A percentile compares a stretch with the other conserved stretches of the same genome.
Evolutionary conservation across 176 grass and related monocot species (phyloP).

Genomic region (Thinopyrum elongatum): DNA sequence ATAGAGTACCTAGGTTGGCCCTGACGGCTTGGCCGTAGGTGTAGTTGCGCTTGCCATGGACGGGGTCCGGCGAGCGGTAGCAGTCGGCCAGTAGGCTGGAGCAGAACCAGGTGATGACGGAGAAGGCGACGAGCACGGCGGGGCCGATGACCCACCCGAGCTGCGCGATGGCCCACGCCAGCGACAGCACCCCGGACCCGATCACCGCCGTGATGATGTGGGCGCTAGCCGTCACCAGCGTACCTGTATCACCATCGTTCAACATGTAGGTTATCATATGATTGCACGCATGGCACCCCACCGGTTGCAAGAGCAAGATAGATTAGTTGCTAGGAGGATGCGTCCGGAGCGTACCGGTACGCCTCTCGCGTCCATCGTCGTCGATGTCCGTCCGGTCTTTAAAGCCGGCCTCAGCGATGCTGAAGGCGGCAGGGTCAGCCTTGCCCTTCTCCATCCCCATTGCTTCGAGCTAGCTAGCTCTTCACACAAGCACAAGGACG

Average conservation of each 20-base stretch:
- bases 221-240: constrained; percentile 80
- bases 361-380: constrained; percentile 71
- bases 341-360: constrained; percentile 52
- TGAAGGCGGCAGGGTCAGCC: constrained; percentile 33
- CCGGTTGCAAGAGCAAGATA: not conserved
- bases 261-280: not conserved
- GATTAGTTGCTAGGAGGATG: not conserved
- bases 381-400: constrained; percentile 49
- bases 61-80: constrained; percentile 67
- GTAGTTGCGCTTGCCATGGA: constrained; percentile 81
- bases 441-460: constrained; percentile 37
- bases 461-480: not conserved
- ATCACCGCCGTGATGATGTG: constrained; percentile 98
- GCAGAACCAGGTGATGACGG: constrained; percentile 93
- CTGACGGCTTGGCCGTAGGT: constrained; percentile 71
- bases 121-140: constrained; percentile 59
- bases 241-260: constrained; percentile 38
- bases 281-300: not conserved
- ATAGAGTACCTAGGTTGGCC: constrained; percentile 54
- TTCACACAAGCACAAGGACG: not conserved
- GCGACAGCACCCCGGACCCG: constrained; percentile 86
- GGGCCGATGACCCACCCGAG: constrained; percentile 89
- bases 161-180: constrained; percentile 90
- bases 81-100: constrained; percentile 83
- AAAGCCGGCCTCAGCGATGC: constrained; percentile 39